A percentile compares a stretch with the other conserved stretches of the same genome.
phyloP scores from a whole-genome alignment of 768 basidiomycete species.

The Vararia minispora region DNA sequence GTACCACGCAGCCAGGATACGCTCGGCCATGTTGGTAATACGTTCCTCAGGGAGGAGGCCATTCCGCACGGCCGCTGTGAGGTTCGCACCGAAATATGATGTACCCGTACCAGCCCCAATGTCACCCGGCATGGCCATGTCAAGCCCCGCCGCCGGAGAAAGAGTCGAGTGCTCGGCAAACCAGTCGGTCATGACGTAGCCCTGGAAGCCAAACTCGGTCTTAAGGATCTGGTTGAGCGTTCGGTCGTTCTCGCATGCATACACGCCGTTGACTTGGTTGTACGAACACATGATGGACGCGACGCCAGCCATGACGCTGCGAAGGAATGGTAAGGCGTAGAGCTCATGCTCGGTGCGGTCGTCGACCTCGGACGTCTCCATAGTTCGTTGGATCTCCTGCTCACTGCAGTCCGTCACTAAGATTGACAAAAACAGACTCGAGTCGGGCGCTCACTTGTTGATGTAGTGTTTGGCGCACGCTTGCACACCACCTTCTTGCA shows the following conservation, averaged over 20 bases:
- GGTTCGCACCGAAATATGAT: constrained; percentile 57
- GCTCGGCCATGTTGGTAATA: constrained; percentile 73
- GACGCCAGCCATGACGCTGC: constrained; percentile 65
- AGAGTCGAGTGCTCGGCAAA: constrained; percentile 51
- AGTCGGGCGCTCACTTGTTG: constrained; percentile 44
- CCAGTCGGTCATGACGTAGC: constrained; percentile 74
- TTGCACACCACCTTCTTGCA: constrained; percentile 73
- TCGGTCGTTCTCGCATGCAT: constrained; percentile 66
- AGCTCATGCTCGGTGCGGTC: constrained; percentile 74
- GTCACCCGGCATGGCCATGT: constrained; percentile 56
- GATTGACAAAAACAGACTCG: not conserved
- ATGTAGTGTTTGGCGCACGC: constrained; percentile 81
- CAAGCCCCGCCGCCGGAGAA: constrained; percentile 47
- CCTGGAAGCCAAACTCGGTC: constrained; percentile 67
- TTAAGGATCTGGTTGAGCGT: constrained; percentile 68
- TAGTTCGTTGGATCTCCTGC: constrained; percentile 52
- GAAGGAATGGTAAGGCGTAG: constrained; percentile 59
- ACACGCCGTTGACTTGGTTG: constrained; percentile 59
- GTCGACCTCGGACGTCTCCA: constrained; percentile 56
- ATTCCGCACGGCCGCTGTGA: constrained; percentile 59
- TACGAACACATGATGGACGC: constrained; percentile 70
- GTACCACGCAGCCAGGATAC: constrained; percentile 68
- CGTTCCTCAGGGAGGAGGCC: constrained; percentile 56
- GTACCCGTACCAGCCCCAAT: constrained; percentile 33
- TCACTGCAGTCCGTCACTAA: constrained; percentile 30